phyloP scores from a whole-genome alignment of 1,284 basidiomycete genomes.

The Stygiomarasmius scandens region DNA sequence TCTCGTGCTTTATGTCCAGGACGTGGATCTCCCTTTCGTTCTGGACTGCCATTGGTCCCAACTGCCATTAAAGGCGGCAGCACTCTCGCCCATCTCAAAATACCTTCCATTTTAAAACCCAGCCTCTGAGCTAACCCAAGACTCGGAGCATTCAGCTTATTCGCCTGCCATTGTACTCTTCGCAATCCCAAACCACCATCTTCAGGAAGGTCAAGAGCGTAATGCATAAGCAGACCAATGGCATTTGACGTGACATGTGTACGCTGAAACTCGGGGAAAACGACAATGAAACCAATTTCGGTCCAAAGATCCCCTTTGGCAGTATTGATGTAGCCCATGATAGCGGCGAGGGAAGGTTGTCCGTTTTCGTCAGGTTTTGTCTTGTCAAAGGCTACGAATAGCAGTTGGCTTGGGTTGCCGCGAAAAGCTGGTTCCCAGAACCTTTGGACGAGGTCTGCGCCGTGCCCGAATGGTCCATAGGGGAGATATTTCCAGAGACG shows the following conservation, averaged over 20 bases:
- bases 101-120: constrained; percentile 62
- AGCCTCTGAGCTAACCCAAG: constrained; percentile 55
- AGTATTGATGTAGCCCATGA: constrained; percentile 43
- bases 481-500: constrained; percentile 40
- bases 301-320: constrained; percentile 39
- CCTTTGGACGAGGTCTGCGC: constrained; percentile 35
- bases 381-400: constrained; percentile 56
- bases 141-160: constrained; percentile 51
- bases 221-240: constrained; percentile 58
- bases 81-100: constrained; percentile 56
- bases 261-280: constrained; percentile 61
- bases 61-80: constrained; percentile 37
- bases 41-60: constrained; percentile 33
- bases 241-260: constrained; percentile 68
- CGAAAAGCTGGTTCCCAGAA: constrained; percentile 26
- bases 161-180: constrained; percentile 64
- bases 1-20: constrained; percentile 44
- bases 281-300: constrained; percentile 54
- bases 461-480: constrained; percentile 39
- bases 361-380: constrained; percentile 20
- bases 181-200: constrained; percentile 59
- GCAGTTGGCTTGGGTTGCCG: constrained; percentile 31
- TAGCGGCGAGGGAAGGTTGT: constrained; percentile 35
- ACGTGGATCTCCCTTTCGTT: constrained; percentile 43
- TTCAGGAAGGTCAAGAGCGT: constrained; percentile 51